phyloP scores from a whole-genome alignment of 257 asterid species.

The Oldenlandia corymbosa region DNA sequence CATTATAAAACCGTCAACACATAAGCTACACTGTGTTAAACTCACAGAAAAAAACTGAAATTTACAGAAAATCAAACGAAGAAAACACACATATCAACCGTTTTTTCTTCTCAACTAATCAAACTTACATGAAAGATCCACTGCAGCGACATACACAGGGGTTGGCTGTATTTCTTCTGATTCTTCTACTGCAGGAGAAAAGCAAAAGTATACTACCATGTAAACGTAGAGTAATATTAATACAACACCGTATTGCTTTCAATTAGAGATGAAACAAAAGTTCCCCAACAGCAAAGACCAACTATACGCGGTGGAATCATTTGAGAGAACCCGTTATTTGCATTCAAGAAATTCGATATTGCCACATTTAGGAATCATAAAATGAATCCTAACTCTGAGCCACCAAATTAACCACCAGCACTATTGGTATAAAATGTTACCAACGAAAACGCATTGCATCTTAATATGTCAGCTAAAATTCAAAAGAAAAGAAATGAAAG shows the following conservation, averaged over 20 bases:
- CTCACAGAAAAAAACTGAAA: background rate
- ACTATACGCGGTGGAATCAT: background rate
- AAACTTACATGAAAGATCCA: constrained; percentile 86
- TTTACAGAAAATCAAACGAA: too few species aligned
- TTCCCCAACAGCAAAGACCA: too few species aligned
- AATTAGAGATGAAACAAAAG: too few species aligned
- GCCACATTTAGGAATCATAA: background rate
- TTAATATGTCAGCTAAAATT: background rate
- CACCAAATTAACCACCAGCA: too few species aligned
- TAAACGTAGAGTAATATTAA: too few species aligned
- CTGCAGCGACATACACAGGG: constrained; percentile 94
- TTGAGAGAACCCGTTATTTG: background rate
- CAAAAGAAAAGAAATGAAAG: background rate
- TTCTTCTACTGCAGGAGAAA: constrained; percentile 54
- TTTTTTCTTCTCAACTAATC: background rate
- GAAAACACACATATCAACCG: background rate
- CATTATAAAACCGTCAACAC: background rate
- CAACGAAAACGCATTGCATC: background rate
- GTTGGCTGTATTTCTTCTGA: constrained; percentile 76
- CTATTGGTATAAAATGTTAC: background rate
- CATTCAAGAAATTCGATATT: background rate
- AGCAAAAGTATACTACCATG: background rate
- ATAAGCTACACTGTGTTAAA: background rate
- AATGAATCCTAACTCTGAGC: background rate
- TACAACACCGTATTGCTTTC: too few species aligned